Percentiles rank a stretch among this genome's conserved stretches.
Conservation (phyloP, 2,329 filamentous ascomycete species). For the Bipolaris gigantea region DNA sequence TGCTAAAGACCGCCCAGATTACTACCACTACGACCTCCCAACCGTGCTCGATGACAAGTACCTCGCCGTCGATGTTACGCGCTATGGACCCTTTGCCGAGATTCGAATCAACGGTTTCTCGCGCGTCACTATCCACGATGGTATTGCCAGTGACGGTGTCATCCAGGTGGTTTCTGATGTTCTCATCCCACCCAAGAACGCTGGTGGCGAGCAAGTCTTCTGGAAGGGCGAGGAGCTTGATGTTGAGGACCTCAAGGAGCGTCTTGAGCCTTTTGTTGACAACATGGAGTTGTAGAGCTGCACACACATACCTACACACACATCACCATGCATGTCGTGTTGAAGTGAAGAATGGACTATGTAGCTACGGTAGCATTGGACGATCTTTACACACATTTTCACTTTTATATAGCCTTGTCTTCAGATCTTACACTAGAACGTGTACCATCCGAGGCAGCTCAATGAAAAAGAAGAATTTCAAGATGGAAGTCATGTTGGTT, state of each 20-base stretch:
- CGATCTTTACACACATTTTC: slow-evolving; percentile 5
- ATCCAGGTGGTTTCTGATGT: slow-evolving; percentile 75
- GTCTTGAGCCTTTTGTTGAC: slow-evolving; percentile 43
- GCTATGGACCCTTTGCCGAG: slow-evolving; percentile 67
- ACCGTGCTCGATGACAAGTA: slow-evolving; percentile 69
- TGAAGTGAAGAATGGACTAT: not conserved
- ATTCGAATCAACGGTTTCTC: slow-evolving; percentile 77
- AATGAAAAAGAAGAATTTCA: not conserved
- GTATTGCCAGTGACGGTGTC: slow-evolving; percentile 75
- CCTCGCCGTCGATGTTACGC: slow-evolving; percentile 70
- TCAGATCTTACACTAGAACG: slow-evolving; percentile 1
- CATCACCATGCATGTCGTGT: not conserved
- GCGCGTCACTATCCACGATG: slow-evolving; percentile 68
- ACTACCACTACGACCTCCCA: slow-evolving; percentile 70
- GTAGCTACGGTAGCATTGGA: not conserved
- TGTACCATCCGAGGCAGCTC: not conserved
- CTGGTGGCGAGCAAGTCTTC: slow-evolving; percentile 35
- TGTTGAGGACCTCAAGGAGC: slow-evolving; percentile 63
- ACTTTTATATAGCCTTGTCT: slow-evolving; percentile 1
- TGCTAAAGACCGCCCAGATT: slow-evolving; percentile 34
- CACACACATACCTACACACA: not conserved
- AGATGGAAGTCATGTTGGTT: no score
- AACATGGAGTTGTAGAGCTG: slow-evolving; percentile 36
- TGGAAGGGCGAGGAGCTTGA: slow-evolving; percentile 56
- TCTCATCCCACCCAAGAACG: slow-evolving; percentile 71